Evolutionary conservation across 2,329 filamentous ascomycete species (phyloP).

Genomic region (Phoma herbarum): DNA sequence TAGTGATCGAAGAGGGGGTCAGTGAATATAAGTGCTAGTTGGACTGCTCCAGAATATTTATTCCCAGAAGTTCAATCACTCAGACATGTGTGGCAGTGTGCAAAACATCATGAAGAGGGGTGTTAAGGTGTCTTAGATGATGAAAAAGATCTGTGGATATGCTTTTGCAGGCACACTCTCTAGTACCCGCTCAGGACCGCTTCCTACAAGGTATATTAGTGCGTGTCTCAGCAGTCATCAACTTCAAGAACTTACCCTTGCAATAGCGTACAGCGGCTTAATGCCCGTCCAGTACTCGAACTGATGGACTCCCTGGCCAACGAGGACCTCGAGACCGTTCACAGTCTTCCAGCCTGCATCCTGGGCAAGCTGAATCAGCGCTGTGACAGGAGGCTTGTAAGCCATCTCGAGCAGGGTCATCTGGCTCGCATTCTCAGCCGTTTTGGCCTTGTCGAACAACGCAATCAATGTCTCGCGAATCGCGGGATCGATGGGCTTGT

Average conservation of each 20-base stretch:
- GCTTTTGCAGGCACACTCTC: neutral
- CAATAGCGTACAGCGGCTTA: slow-evolving; percentile 74
- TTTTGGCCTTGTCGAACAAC: slow-evolving; percentile 57
- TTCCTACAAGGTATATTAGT: slow-evolving; percentile 24
- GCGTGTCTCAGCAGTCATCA: neutral
- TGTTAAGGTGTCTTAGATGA: neutral
- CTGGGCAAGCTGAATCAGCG: slow-evolving; percentile 83
- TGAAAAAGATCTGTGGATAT: neutral
- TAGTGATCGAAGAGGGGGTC: too few relatives aligned
- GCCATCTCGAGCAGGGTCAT: slow-evolving; percentile 88
- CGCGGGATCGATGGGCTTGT: slow-evolving; percentile 77
- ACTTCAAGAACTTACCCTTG: slow-evolving; percentile 60
- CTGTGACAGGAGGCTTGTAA: slow-evolving; percentile 86
- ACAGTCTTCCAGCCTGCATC: slow-evolving; percentile 83
- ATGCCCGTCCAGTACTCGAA: slow-evolving; percentile 89
- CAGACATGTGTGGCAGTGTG: neutral
- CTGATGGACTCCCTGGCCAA: slow-evolving; percentile 87
- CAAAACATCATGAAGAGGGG: neutral
- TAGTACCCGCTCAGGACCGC: slow-evolving; percentile 31
- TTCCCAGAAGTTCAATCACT: too few relatives aligned
- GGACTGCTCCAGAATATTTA: too few relatives aligned
- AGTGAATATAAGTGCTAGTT: too few relatives aligned
- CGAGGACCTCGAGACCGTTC: slow-evolving; percentile 86
- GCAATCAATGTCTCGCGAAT: slow-evolving; percentile 71
- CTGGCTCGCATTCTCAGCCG: slow-evolving; percentile 38